These are phyloP conservation scores for Podospora anserina DNA, from an alignment of 495 filamentous ascomycete genomes.

Conservation along the genomic window DNA sequence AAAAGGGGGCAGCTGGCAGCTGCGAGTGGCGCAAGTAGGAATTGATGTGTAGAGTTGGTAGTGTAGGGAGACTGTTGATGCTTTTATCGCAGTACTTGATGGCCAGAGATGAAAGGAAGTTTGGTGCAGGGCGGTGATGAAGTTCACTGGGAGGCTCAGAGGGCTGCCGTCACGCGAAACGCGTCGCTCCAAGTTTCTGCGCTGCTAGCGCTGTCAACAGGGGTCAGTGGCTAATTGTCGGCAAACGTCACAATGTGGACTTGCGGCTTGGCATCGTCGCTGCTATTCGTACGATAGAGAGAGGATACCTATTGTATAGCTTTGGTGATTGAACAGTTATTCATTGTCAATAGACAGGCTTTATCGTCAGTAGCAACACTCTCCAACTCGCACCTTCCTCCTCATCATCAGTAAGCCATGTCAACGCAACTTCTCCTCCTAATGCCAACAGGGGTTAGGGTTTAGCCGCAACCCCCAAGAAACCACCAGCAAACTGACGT, in stretches of 20 bases:
- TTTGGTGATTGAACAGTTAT: background rate
- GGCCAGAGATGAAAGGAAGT: background rate
- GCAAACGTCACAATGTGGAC: background rate
- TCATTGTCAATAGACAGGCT: background rate
- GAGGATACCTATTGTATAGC: background rate
- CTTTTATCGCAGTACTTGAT: background rate
- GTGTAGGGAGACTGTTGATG: background rate
- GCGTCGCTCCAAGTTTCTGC: background rate
- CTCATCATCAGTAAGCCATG: background rate
- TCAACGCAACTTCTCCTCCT: too few relatives aligned
- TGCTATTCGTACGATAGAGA: background rate
- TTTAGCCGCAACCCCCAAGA: background rate
- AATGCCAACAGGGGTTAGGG: background rate
- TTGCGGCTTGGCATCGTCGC: background rate
- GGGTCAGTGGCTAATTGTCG: background rate
- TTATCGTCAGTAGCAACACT: background rate
- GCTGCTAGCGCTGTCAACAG: background rate
- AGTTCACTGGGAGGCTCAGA: background rate
- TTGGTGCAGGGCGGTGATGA: background rate
- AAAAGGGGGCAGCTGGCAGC: background rate
- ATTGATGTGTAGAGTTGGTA: background rate
- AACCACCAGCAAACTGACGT: background rate
- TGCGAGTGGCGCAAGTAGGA: background rate
- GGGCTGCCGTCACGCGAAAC: background rate
- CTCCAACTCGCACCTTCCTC: background rate